Evolutionary conservation across 192 early-diverging fungal species (phyloP).

Genomic region (Backusella morwellensis): DNA sequence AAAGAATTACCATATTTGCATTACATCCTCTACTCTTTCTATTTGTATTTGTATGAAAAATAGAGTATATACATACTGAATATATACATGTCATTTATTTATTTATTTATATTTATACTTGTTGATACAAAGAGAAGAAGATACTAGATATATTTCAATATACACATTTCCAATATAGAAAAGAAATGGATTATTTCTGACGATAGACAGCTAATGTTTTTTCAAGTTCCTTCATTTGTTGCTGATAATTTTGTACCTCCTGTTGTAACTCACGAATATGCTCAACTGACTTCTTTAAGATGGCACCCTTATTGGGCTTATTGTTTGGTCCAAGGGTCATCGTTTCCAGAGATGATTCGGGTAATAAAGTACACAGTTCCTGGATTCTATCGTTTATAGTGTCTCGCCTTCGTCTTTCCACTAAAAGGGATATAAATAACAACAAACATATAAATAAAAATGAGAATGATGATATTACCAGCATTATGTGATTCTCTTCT

Average conservation of each 20-base stretch:
- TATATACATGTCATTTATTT: not conserved
- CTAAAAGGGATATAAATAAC: constrained; percentile 35
- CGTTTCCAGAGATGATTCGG: constrained; percentile 63
- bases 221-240: constrained; percentile 33
- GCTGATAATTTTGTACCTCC: constrained; percentile 26
- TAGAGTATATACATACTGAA: not conserved
- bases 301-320: constrained; percentile 97
- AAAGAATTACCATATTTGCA: not conserved
- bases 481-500: constrained; percentile 98
- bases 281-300: constrained; percentile 90
- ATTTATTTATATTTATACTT: not conserved
- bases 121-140: not conserved
- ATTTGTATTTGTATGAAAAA: not conserved
- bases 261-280: constrained; percentile 62
- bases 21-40: not conserved
- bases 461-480: constrained; percentile 13
- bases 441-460: not conserved
- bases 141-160: not conserved
- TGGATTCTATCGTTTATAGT: constrained; percentile 99
- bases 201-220: constrained; percentile 26
- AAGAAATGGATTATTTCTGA: not conserved
- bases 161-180: not conserved
- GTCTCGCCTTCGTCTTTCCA: constrained; percentile 92
- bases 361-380: constrained; percentile 83
- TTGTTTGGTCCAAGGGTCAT: constrained; percentile 44